phyloP scores from a whole-genome alignment of 768 basidiomycete species.

The Rhizopogon vinicolor region DNA sequence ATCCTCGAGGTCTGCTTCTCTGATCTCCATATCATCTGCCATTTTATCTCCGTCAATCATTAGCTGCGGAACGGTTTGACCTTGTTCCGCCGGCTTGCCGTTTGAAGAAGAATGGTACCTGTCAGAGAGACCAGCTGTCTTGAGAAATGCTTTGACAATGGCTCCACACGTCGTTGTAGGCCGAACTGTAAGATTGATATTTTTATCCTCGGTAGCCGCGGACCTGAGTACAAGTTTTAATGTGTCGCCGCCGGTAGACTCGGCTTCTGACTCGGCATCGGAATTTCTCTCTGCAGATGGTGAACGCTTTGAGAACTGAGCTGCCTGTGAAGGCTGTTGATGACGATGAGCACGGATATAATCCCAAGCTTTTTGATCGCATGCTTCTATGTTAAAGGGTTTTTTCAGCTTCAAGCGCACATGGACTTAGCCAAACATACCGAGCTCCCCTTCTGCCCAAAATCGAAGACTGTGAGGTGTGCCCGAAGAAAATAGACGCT shows the following conservation, averaged over 20 bases:
- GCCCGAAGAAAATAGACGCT: slow-evolving; percentile 64
- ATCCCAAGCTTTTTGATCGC: slow-evolving; percentile 56
- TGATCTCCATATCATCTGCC: slow-evolving; percentile 54
- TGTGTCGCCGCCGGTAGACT: slow-evolving; percentile 37
- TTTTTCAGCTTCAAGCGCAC: slow-evolving; percentile 5
- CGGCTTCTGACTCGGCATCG: slow-evolving; percentile 29
- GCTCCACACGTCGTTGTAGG: slow-evolving; percentile 72
- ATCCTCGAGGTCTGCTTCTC: slow-evolving; percentile 69
- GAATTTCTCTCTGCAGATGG: slow-evolving; percentile 13
- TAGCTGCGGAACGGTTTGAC: slow-evolving; percentile 29
- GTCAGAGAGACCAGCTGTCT: slow-evolving; percentile 55
- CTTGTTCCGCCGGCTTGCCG: slow-evolving; percentile 22
- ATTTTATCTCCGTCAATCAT: slow-evolving; percentile 71
- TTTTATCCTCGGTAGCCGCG: slow-evolving; percentile 38
- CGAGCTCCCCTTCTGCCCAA: slow-evolving; percentile 64
- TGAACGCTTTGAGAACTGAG: slow-evolving; percentile 6
- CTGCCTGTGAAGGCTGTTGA: slow-evolving; percentile 13
- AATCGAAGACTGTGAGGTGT: slow-evolving; percentile 63
- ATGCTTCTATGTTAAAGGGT: slow-evolving; percentile 47
- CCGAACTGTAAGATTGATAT: slow-evolving; percentile 64
- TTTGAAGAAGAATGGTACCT: slow-evolving; percentile 41
- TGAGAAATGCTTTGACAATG: slow-evolving; percentile 73
- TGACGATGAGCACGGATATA: slow-evolving; percentile 47
- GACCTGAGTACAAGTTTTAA: slow-evolving; percentile 70
- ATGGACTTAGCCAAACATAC: slow-evolving; percentile 32